Evolutionary conservation across 768 basidiomycete genomes (phyloP), one percentile per base, ranked within the genome.

Genomic region (Mrakia blollopis): DNA sequence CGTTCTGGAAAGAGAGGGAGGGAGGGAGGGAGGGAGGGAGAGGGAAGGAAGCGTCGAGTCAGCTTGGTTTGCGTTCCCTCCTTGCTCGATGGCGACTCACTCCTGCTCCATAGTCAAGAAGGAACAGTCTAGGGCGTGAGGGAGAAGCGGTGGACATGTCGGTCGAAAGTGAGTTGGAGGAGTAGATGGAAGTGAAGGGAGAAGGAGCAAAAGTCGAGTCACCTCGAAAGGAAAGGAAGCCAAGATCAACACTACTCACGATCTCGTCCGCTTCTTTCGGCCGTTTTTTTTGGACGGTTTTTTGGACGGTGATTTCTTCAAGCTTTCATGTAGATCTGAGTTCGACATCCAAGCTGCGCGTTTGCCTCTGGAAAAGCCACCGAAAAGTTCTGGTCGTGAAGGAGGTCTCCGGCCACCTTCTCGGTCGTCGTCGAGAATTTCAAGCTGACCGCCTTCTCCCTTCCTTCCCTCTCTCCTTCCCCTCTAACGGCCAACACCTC

Each of bases 61-160:
- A 25, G 52, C 44, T 69, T 30, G 35, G 50, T 50, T 21, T 18
- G 47, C 37, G 3, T 13, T 9, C 32, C 4, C 16, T 65, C 25
- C 61, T 63, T 35, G 63, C 35, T 65, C 63, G 16, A 10, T 52
- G 14, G 0, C 13, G 25, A 81, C 82, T 74, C 77, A 83, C 83
- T 30, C 95, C 95, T 72, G 95, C 95, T 83, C 95, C 95, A 82
- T 98, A 97, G 84, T 98, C 96, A 79, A 98, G 90, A 81, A 98
- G 89, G 84, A 90, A 98, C 79, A 97, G 89, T 47, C 41, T 52
- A 9, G 68, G 65, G n/a, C 57, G 67, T 70, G 44, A 67, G 23
- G 47, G 30, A 30, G 52, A 35, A 5, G 41, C 2, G 23, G 65
- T 21, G 7, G 65, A 18, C 65, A 68, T 68, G 65, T n/a, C n/a